Percentiles rank a stretch among this genome's conserved stretches.
Conservation (phyloP, 768 basidiomycete genomes). For the Mycena leptocephala region DNA sequence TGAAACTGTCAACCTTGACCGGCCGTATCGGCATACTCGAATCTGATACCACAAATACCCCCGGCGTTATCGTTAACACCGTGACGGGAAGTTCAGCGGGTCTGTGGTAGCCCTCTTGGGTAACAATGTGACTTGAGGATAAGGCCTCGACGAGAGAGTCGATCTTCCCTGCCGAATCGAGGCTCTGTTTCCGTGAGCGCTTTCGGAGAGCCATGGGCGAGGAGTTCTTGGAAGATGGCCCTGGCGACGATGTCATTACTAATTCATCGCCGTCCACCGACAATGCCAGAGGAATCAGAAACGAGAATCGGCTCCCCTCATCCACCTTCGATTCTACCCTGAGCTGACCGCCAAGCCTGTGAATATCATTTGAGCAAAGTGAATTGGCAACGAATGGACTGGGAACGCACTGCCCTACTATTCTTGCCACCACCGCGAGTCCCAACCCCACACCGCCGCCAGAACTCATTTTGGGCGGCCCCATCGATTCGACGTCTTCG, state of each 20-base stretch:
- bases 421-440: constrained; percentile 85
- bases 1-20: constrained; percentile 52
- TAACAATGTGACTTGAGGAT: constrained; percentile 53
- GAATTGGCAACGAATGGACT: not conserved
- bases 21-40: constrained; percentile 52
- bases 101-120: not conserved
- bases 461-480: constrained; percentile 52
- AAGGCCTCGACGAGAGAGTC: constrained; percentile 67
- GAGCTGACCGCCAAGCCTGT: constrained; percentile 78
- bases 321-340: constrained; percentile 82
- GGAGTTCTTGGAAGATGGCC: constrained; percentile 37
- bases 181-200: constrained; percentile 46
- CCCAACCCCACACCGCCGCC: constrained; percentile 75
- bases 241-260: constrained; percentile 39
- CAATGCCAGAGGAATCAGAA: constrained; percentile 76
- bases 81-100: not conserved
- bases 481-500: constrained; percentile 78
- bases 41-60: constrained; percentile 44
- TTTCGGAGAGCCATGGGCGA: constrained; percentile 33
- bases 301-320: constrained; percentile 81
- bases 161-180: constrained; percentile 52
- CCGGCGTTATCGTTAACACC: constrained; percentile 17
- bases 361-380: not conserved
- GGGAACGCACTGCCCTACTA: constrained; percentile 71
- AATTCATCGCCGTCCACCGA: constrained; percentile 41